A percentile compares a stretch with the other conserved stretches of the same genome.
These are phyloP conservation scores for Orbilia quercus DNA, from an alignment of 2,329 filamentous ascomycete species.

Conservation along the genomic window DNA sequence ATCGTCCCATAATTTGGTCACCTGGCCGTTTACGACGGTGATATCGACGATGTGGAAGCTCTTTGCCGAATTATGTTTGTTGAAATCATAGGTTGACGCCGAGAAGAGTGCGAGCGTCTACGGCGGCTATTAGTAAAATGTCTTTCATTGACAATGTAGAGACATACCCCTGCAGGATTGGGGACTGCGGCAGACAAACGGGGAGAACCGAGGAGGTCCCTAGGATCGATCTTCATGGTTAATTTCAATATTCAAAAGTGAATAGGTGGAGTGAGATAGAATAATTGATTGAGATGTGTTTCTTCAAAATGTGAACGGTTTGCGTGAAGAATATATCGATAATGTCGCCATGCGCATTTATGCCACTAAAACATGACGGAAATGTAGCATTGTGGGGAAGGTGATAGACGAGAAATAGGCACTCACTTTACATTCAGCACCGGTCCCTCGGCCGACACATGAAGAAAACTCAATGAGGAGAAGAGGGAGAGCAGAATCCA, in stretches of 20 bases:
- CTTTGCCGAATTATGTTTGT: slow-evolving; percentile 73
- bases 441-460: slow-evolving; percentile 12
- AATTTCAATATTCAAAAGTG: neutral
- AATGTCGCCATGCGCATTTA: slow-evolving; percentile 1
- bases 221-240: slow-evolving; percentile 74
- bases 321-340: neutral
- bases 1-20: slow-evolving; percentile 74
- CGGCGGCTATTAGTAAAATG: neutral
- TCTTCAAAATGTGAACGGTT: neutral
- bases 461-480: slow-evolving; percentile 8
- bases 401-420: neutral
- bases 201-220: slow-evolving; percentile 80
- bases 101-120: slow-evolving; percentile 66
- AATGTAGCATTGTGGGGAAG: slow-evolving; percentile 21
- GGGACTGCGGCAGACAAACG: slow-evolving; percentile 76
- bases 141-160: slow-evolving; percentile 65
- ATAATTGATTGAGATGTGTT: neutral
- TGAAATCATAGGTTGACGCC: slow-evolving; percentile 82
- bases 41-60: slow-evolving; percentile 78
- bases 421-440: slow-evolving; percentile 42
- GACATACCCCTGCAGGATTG: slow-evolving; percentile 74
- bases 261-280: neutral
- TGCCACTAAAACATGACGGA: slow-evolving; percentile 5
- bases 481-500: slow-evolving; percentile 12
- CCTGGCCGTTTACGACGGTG: slow-evolving; percentile 69